Evolutionary conservation across 176 grass and related monocot genomes (phyloP).

Genomic region (Puya raimondii): DNA sequence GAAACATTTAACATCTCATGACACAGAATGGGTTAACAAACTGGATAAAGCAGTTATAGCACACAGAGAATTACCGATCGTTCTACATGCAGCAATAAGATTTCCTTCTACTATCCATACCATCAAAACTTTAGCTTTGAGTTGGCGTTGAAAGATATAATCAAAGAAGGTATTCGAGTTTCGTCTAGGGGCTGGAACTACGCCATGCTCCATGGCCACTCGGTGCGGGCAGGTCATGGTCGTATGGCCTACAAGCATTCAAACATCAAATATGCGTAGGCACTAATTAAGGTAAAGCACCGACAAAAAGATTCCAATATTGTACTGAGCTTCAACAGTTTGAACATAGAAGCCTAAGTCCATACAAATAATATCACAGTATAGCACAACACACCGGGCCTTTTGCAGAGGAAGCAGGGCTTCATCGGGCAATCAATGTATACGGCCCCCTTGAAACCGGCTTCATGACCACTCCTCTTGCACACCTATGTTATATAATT

Average conservation of each 20-base stretch:
- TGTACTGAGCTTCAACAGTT: background rate
- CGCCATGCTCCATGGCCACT: slow-evolving; percentile 81
- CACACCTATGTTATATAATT: slow-evolving; percentile 42
- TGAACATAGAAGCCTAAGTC: background rate
- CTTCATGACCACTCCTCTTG: slow-evolving; percentile 73
- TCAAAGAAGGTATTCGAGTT: slow-evolving; percentile 55
- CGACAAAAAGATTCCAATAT: background rate
- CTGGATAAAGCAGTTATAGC: background rate
- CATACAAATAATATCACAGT: background rate
- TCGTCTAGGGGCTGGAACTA: slow-evolving; percentile 58
- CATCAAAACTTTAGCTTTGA: slow-evolving; percentile 60
- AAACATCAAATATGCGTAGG: background rate
- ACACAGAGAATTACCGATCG: background rate
- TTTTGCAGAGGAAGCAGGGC: slow-evolving; percentile 95
- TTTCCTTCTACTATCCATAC: slow-evolving; percentile 12
- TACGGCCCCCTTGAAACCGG: slow-evolving; percentile 70
- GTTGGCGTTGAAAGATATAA: slow-evolving; percentile 81
- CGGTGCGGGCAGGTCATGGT: slow-evolving; percentile 84
- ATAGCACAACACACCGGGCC: slow-evolving; percentile 39
- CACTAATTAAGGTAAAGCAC: background rate
- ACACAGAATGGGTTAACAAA: too few species aligned
- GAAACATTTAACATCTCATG: too few species aligned
- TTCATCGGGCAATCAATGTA: slow-evolving; percentile 94
- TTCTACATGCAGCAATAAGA: background rate
- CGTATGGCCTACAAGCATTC: slow-evolving; percentile 53